phyloP scores from a whole-genome alignment of 108 stramenopile species.

The Asterionellopsis glacialis region DNA sequence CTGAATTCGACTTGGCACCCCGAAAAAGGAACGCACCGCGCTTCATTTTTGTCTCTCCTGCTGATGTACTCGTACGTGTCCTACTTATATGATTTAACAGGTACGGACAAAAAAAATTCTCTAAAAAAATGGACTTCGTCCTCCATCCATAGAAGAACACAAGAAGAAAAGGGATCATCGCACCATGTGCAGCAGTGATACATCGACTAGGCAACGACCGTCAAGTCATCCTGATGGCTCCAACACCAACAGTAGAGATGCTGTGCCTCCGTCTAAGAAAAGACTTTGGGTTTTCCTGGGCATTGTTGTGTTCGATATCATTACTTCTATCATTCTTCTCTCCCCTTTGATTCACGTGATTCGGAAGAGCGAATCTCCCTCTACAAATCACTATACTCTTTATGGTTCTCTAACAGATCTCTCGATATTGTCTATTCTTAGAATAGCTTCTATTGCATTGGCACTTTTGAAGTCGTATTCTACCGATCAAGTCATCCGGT shows the following conservation, averaged over 20 bases:
- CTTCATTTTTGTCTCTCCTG: no score
- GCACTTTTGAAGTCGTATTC: slow-evolving; percentile 11
- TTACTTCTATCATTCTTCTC: slow-evolving; percentile 21
- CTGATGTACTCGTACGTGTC: no score
- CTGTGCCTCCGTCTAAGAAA: neutral
- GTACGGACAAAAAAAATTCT: no score
- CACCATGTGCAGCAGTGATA: no score
- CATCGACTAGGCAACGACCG: no score
- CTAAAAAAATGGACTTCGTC: no score
- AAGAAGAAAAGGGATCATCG: no score
- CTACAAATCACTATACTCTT: slow-evolving; percentile 17
- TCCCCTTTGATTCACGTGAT: slow-evolving; percentile 11
- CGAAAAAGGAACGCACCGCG: no score
- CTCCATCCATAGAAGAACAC: no score
- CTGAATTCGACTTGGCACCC: no score
- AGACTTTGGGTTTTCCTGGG: slow-evolving; percentile 10
- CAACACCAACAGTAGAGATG: neutral
- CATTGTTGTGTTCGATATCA: slow-evolving; percentile 21
- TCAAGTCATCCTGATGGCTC: no score
- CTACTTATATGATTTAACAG: no score
- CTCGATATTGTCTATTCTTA: slow-evolving; percentile 12
- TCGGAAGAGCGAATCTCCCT: neutral
- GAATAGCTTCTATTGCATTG: slow-evolving; percentile 13
- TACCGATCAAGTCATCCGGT: slow-evolving; percentile 9
- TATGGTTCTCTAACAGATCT: slow-evolving; percentile 34